Percentiles rank a stretch among this genome's conserved stretches.
Conservation (phyloP, 495 filamentous ascomycete genomes). For the Penicillium malachiteum region DNA sequence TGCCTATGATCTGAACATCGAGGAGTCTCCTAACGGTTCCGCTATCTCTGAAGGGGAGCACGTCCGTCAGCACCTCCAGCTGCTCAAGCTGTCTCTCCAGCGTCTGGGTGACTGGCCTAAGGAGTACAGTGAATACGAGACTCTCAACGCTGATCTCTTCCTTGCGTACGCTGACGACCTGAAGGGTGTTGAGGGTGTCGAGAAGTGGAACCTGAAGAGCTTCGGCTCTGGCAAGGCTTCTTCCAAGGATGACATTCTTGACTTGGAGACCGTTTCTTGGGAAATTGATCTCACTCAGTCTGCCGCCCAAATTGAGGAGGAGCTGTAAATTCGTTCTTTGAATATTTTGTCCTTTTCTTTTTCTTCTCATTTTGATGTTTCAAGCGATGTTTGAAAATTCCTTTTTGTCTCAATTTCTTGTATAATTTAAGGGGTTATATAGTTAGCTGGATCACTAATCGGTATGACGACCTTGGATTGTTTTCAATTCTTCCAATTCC, state of each 20-base stretch:
- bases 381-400: background rate
- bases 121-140: constrained; percentile 36
- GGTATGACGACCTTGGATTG: background rate
- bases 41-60: constrained; percentile 27
- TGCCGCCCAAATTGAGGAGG: constrained; percentile 16
- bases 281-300: constrained; percentile 19
- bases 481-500: background rate
- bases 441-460: constrained; percentile 6
- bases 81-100: constrained; percentile 40
- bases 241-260: constrained; percentile 17
- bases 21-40: constrained; percentile 13
- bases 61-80: constrained; percentile 36
- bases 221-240: constrained; percentile 34
- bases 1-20: constrained; percentile 21
- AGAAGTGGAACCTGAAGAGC: constrained; percentile 22
- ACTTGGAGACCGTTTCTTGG: constrained; percentile 17
- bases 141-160: constrained; percentile 20
- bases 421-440: background rate
- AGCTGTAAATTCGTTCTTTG: constrained; percentile 10
- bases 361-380: background rate
- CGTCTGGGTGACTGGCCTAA: constrained; percentile 43
- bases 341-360: background rate
- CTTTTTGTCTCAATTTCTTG: background rate
- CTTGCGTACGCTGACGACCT: constrained; percentile 24
- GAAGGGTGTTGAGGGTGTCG: constrained; percentile 11